Base-by-base conservation (phyloP, 495 filamentous ascomycete genomes). In the Baudoinia panamericana region DNA sequence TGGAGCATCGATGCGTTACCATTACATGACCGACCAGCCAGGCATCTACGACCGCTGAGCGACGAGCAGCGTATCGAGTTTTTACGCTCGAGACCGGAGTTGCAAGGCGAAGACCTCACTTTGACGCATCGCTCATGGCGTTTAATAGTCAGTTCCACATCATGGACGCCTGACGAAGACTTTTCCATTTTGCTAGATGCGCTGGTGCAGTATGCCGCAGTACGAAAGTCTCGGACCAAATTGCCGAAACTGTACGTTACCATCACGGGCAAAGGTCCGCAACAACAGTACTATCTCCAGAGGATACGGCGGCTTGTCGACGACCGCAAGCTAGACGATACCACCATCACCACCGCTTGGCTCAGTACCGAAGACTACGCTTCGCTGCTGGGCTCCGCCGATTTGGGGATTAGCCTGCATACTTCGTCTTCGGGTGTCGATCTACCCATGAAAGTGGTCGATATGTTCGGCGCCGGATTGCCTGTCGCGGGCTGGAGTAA, bases 361-460 rank as follows among this genome's bases (percentile, higher is more conserved):
- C 67, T 96, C 5, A 76, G 70, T 24, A 75, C 81, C 5, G 63
- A 69, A 20, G 84, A 93, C 54, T 99, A 99, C 57, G 88, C 90
- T 1, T 68, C 60, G 4, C 69, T 96, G 10, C 69, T 99, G n/a
- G 84, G 77, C 20, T 79, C 78, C 30, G 88, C 90, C 13, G 90
- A 95, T 43, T 58, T 96, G 9, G 90, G 90, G 2, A 72, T 99
- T 13, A 90, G 82, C 51, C 66, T 99, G 34, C 90, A 99, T 59
- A 92, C 73, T 39, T 92, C 83, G 48, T 87, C 80, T 50, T 93
- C 84, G 30, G 90, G 90, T 2, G 84, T 99, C 0, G 90, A 99
- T 62, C 62, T 99, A 17, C 90, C 90, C 0, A 99, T 99, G 90
- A 99, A 99, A 62, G 87, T 99, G 6, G 87, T 99, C 5, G 90